These are phyloP conservation scores for Wickerhamomyces bovis DNA, from an alignment of 805 yeast species.

Conservation along the genomic window DNA sequence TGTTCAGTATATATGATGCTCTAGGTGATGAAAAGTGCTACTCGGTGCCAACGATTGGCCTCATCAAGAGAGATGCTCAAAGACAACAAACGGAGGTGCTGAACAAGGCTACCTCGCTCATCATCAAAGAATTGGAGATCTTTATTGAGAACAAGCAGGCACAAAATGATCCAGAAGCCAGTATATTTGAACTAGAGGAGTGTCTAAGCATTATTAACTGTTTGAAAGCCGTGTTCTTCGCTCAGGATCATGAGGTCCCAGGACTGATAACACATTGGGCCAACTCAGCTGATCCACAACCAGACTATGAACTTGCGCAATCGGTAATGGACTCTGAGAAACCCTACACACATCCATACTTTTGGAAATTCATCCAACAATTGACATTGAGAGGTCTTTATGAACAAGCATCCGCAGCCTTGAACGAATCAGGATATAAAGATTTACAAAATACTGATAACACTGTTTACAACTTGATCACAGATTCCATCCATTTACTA, in stretches of 20 bases:
- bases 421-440: slow-evolving; percentile 38
- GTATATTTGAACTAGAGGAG: slow-evolving; percentile 36
- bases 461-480: slow-evolving; percentile 25
- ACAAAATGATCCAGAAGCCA: slow-evolving; percentile 24
- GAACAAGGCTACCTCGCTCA: slow-evolving; percentile 29
- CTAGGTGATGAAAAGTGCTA: slow-evolving; percentile 39
- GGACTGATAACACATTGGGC: slow-evolving; percentile 53
- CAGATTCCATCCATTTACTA: slow-evolving; percentile 29
- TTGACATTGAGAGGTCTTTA: slow-evolving; percentile 57
- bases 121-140: slow-evolving; percentile 29
- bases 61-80: slow-evolving; percentile 27
- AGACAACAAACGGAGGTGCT: slow-evolving; percentile 32
- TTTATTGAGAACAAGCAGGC: slow-evolving; percentile 27
- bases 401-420: slow-evolving; percentile 44
- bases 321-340: slow-evolving; percentile 35
- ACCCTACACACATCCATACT: slow-evolving; percentile 44
- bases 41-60: slow-evolving; percentile 35
- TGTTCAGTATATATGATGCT: slow-evolving; percentile 49
- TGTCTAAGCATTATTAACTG: slow-evolving; percentile 50
- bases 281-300: slow-evolving; percentile 63
- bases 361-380: slow-evolving; percentile 59
- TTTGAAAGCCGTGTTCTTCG: slow-evolving; percentile 46
- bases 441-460: slow-evolving; percentile 25
- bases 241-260: slow-evolving; percentile 29
- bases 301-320: slow-evolving; percentile 45